Evolutionary conservation across 306 rosid species (phyloP).

Genomic region (Pyrus bretschneideri): DNA sequence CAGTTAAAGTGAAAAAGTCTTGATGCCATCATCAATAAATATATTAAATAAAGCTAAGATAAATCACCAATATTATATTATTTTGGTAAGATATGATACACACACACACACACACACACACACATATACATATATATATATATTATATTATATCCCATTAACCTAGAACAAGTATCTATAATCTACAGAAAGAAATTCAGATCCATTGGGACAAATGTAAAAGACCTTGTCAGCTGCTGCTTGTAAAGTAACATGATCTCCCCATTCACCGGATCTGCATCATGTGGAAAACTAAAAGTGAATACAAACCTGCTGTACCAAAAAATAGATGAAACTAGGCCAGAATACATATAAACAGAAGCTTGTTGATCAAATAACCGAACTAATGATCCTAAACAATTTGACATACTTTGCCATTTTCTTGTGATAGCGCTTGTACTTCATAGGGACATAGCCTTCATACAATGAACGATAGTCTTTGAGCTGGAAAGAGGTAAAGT

Average conservation of each 20-base stretch:
- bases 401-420: conserved; percentile 71
- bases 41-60: neutral
- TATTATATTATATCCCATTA: neutral
- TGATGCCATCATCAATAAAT: neutral
- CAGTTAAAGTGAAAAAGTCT: neutral
- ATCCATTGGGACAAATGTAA: neutral
- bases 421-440: conserved; percentile 76
- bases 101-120: too few relatives aligned
- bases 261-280: conserved; percentile 92
- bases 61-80: neutral
- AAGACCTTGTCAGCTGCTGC: conserved; percentile 90
- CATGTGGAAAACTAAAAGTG: conserved; percentile 17
- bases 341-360: conserved; percentile 9
- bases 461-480: conserved; percentile 58
- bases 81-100: neutral
- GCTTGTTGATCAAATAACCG: conserved; percentile 8
- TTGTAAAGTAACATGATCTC: conserved; percentile 94
- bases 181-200: neutral
- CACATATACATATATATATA: too few relatives aligned
- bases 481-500: conserved; percentile 48
- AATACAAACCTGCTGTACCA: conserved; percentile 6
- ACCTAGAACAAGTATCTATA: neutral
- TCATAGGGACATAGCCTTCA: conserved; percentile 93
- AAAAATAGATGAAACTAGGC: conserved; percentile 1
- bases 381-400: conserved; percentile 17